phyloP scores from a whole-genome alignment of 768 basidiomycete species.

The Suillus discolor region DNA sequence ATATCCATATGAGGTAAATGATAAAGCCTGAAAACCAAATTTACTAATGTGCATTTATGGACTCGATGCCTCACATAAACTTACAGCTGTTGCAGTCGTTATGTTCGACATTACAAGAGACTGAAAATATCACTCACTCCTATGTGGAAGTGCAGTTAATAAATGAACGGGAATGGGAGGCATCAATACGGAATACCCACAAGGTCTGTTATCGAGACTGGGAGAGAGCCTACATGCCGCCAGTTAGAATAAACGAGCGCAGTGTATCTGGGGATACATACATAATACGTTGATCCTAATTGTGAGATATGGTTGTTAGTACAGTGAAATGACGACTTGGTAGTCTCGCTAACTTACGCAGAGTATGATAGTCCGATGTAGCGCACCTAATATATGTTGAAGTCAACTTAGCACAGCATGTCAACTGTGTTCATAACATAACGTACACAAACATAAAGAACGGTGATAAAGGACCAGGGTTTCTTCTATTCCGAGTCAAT shows the following conservation, averaged over 20 bases:
- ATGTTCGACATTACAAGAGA: neutral
- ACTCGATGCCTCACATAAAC: neutral
- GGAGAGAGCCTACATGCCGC: neutral
- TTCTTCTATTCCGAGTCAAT: neutral
- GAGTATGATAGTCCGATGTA: neutral
- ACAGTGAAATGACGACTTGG: neutral
- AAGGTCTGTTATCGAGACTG: neutral
- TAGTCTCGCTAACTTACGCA: neutral
- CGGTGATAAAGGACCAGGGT: neutral
- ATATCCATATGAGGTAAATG: rapidly evolving
- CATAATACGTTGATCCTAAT: neutral
- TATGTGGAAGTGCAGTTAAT: neutral
- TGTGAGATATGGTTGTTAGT: neutral
- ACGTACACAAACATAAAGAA: neutral
- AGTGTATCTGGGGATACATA: neutral
- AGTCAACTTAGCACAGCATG: neutral
- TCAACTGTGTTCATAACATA: neutral
- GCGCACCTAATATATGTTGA: neutral
- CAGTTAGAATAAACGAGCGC: neutral
- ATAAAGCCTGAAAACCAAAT: neutral
- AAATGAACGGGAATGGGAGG: neutral
- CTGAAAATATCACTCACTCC: neutral
- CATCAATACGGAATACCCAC: neutral
- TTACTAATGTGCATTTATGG: neutral
- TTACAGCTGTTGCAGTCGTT: neutral